Conservation (phyloP, 2,329 filamentous ascomycete genomes). For the Penicillium sp. region DNA sequence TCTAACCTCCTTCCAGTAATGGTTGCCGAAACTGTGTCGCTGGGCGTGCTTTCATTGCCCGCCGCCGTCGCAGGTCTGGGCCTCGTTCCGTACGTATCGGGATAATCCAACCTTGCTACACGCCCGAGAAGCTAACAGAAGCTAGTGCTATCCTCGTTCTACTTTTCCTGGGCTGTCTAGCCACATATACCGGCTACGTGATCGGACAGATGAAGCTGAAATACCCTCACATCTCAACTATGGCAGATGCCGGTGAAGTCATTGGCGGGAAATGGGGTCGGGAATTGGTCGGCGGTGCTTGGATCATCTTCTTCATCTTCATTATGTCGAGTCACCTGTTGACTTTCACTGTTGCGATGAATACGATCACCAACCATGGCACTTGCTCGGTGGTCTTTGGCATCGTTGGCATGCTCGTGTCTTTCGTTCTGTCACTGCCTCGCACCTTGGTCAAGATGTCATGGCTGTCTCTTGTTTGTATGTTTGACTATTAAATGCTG, state of each 20-base stretch:
- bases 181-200: slow-evolving; percentile 63
- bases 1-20: slow-evolving; percentile 42
- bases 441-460: slow-evolving; percentile 64
- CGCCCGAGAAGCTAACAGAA: slow-evolving; percentile 3
- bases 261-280: slow-evolving; percentile 62
- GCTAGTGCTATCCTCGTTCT: slow-evolving; percentile 54
- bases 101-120: neutral
- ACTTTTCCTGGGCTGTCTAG: slow-evolving; percentile 54
- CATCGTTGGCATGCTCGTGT: slow-evolving; percentile 60
- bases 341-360: slow-evolving; percentile 69
- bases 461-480: slow-evolving; percentile 61
- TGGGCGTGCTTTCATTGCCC: slow-evolving; percentile 59
- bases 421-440: slow-evolving; percentile 61
- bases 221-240: slow-evolving; percentile 63
- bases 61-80: slow-evolving; percentile 55
- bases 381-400: slow-evolving; percentile 66
- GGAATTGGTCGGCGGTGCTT: slow-evolving; percentile 63
- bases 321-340: slow-evolving; percentile 71
- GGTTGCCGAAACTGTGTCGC: slow-evolving; percentile 61
- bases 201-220: slow-evolving; percentile 60
- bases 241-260: slow-evolving; percentile 67
- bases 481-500: neutral
- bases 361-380: slow-evolving; percentile 61
- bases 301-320: slow-evolving; percentile 66
- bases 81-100: slow-evolving; percentile 48